phyloP scores from a whole-genome alignment of 2,329 filamentous ascomycete genomes.

The Hymenoscyphus linearis region DNA sequence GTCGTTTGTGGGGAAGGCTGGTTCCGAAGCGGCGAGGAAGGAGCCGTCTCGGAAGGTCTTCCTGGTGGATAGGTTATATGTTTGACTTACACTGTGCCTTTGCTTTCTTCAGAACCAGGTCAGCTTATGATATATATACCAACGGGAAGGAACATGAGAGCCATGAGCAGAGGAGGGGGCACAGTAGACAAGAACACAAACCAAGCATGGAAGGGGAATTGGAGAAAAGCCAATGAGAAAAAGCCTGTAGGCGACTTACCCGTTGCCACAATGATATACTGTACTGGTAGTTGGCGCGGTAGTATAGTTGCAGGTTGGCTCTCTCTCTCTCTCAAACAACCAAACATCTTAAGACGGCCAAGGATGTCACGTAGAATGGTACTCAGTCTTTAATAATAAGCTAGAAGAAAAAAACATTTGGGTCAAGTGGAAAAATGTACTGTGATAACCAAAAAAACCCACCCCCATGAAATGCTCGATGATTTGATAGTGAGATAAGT shows the following conservation, averaged over 20 bases:
- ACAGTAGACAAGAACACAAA: slow-evolving; percentile 6
- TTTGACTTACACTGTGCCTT: slow-evolving; percentile 10
- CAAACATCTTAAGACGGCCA: slow-evolving; percentile 6
- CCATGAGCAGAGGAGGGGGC: slow-evolving; percentile 3
- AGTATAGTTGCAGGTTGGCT: not conserved
- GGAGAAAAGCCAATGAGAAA: not conserved
- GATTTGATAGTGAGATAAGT: slow-evolving; percentile 3
- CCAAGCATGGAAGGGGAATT: not conserved
- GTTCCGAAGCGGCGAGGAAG: not conserved
- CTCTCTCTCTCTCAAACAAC: not conserved
- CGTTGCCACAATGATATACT: slow-evolving; percentile 4
- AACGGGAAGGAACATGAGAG: slow-evolving; percentile 2
- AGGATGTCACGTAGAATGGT: slow-evolving; percentile 1
- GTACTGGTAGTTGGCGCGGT: not conserved
- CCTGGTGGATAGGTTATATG: not conserved
- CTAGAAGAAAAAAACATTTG: not conserved
- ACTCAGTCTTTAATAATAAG: not conserved
- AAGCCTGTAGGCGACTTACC: slow-evolving; percentile 8
- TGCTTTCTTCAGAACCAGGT: slow-evolving; percentile 2
- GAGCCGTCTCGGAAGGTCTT: not conserved
- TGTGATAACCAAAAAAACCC: slow-evolving; percentile 5
- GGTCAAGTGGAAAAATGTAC: not conserved
- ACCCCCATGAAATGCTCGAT: slow-evolving; percentile 5
- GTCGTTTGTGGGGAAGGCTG: not conserved
- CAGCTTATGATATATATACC: not conserved